Evolutionary conservation across 768 basidiomycete species (phyloP), one percentile per base, ranked within the genome.

Genomic region (Xerocomellus chrysenteron): DNA sequence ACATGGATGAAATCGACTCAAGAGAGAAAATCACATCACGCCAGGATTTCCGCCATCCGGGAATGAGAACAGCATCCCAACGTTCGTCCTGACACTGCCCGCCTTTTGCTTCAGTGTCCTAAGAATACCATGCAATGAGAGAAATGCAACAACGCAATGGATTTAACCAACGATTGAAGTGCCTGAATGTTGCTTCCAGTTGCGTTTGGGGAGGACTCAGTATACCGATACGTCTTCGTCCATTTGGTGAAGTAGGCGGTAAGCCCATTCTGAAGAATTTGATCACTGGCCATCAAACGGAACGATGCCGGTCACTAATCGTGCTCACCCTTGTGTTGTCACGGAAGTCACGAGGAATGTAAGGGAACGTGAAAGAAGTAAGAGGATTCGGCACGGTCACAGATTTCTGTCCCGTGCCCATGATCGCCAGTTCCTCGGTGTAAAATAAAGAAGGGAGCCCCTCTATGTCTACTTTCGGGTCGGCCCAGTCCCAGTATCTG

Each of bases 401-500:
- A 1, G 19, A 32, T 19, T 62, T 53, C 19, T 59, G 41, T 19
- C 51, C 56, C 9, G 48, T 19, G 30, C 48, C 46, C 19, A 44
- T 16, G 21, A 68, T 48, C 4, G 42, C 17, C 24, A 68, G n/a
- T n/a, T 56, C 52, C 0, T 68, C 51, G 3, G 47, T 21, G 39
- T 57, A 59, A 28, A 68, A 60, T 5, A 70, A 47, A 35, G 66
- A 45, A 8, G 68, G 64, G 7, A 70, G 42, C 3, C 69, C 66
- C 17, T 64, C 47, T 16, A 30, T 19, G 12, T 56, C 54, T 14
- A 66, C 60, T 50, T 44, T 53, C 12, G 58, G 60, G 26, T 59
- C 69, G 2, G 62, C 69, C 68, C 69, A 71, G 51, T 71, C 67
- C 67, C 69, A 71, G 49, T 64, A 69, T 35, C 65, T 70, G 45